These are phyloP conservation scores for Laburnicola sp. DNA, from an alignment of 2,329 filamentous ascomycete species.

Conservation along the genomic window DNA sequence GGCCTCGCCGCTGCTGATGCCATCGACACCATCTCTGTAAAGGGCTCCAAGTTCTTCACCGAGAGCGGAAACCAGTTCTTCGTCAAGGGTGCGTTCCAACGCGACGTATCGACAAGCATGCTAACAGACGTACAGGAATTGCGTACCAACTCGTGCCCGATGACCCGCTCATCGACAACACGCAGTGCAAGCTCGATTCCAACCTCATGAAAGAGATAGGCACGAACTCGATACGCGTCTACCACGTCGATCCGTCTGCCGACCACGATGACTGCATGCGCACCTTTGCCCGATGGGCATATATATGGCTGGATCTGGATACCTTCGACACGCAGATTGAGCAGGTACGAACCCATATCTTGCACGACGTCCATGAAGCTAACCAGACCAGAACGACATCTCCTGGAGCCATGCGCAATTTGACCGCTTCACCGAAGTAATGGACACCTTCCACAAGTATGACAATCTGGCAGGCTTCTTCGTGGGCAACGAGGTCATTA, in stretches of 20 bases:
- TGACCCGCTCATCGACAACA: constrained; percentile 75
- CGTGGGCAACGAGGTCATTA: constrained; percentile 84
- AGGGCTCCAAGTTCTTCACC: constrained; percentile 84
- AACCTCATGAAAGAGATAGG: constrained; percentile 77
- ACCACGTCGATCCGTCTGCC: constrained; percentile 74
- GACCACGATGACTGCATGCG: constrained; percentile 81
- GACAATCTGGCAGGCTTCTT: constrained; percentile 84
- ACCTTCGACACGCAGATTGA: constrained; percentile 68
- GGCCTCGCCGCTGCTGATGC: constrained; percentile 47
- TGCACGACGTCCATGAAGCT: constrained; percentile 13
- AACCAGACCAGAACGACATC: constrained; percentile 54
- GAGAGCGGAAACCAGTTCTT: constrained; percentile 80
- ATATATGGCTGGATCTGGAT: constrained; percentile 83
- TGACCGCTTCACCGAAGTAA: constrained; percentile 67
- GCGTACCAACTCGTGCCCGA: constrained; percentile 68
- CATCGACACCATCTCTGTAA: constrained; percentile 60
- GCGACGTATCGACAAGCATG: not conserved
- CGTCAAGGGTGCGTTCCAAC: constrained; percentile 67
- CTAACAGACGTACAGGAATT: constrained; percentile 59
- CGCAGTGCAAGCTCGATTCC: constrained; percentile 77
- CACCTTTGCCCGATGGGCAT: constrained; percentile 79
- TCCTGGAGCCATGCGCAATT: constrained; percentile 75
- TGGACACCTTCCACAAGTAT: constrained; percentile 76
- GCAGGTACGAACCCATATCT: constrained; percentile 51
- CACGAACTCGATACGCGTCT: constrained; percentile 82